Percentiles rank a stretch among this genome's conserved stretches.
These are phyloP conservation scores for Priceomyces carsonii DNA, from an alignment of 805 yeast genomes.

Conservation along the genomic window DNA sequence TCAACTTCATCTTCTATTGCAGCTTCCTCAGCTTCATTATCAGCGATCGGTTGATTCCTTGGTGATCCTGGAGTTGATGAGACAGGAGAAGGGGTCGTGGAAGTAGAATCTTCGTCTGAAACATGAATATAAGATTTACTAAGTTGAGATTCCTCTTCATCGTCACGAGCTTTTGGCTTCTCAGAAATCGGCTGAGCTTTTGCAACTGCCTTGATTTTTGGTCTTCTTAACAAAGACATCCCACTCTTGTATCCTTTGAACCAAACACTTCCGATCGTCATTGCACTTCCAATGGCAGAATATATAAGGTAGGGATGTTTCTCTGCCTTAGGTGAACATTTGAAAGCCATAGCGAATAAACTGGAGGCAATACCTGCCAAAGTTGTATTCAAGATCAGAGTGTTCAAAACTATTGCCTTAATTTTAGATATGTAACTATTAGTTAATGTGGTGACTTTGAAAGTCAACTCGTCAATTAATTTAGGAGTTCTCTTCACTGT, in stretches of 20 bases:
- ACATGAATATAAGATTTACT: conserved; percentile 44
- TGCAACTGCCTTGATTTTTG: conserved; percentile 2
- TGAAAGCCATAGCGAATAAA: conserved; percentile 56
- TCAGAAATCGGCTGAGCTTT: background rate
- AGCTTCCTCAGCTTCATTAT: conserved; percentile 12
- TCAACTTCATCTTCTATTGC: conserved; percentile 45
- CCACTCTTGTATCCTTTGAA: conserved; percentile 18
- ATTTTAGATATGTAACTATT: conserved; percentile 12
- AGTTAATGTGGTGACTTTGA: conserved; percentile 15
- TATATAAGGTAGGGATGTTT: conserved; percentile 77
- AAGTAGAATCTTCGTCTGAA: conserved; percentile 35
- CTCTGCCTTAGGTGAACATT: conserved; percentile 52
- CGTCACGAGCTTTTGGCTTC: conserved; percentile 4
- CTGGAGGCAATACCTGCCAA: conserved; percentile 52
- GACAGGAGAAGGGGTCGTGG: conserved; percentile 28
- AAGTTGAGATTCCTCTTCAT: conserved; percentile 28
- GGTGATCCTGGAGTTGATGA: conserved; percentile 30
- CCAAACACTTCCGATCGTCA: conserved; percentile 30
- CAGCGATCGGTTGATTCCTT: conserved; percentile 2
- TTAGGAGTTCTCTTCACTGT: conserved; percentile 31
- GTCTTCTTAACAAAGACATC: conserved; percentile 11
- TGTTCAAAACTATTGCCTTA: conserved; percentile 19
- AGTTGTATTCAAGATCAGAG: conserved; percentile 22
- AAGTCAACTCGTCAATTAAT: conserved; percentile 28
- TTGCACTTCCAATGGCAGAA: conserved; percentile 55